phyloP scores from a whole-genome alignment of 805 yeast genomes.

The Lipomyces spencermartinsiae region DNA sequence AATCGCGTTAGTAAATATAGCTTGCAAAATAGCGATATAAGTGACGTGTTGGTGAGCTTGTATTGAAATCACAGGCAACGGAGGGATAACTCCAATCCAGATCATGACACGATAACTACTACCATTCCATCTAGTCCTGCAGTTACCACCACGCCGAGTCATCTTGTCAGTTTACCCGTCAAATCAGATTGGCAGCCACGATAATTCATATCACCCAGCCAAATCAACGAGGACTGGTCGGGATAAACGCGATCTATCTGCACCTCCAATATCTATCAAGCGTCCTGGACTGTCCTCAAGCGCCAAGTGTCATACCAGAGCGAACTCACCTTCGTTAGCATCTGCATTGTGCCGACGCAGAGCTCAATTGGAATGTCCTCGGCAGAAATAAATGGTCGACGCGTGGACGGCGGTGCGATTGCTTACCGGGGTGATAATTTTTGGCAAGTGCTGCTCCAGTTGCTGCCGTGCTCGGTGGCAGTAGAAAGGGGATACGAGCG shows the following conservation, averaged over 20 bases:
- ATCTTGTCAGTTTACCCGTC: neutral
- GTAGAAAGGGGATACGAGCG: neutral
- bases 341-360: slow-evolving; percentile 62
- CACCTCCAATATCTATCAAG: slow-evolving; percentile 1
- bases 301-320: neutral
- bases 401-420: neutral
- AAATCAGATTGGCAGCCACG: neutral
- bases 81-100: too few relatives aligned
- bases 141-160: neutral
- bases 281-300: neutral
- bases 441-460: neutral
- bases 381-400: neutral
- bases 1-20: neutral
- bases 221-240: neutral
- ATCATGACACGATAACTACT: neutral
- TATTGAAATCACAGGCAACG: neutral
- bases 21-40: neutral
- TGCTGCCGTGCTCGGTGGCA: neutral
- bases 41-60: neutral
- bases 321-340: slow-evolving; percentile 70
- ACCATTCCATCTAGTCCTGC: neutral
- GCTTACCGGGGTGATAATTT: neutral
- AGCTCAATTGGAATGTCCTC: slow-evolving; percentile 12
- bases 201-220: slow-evolving; percentile 23
- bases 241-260: neutral